Evolutionary conservation across 371 early-diverging fungal genomes (phyloP).

Genomic region (Mucor mucedo): DNA sequence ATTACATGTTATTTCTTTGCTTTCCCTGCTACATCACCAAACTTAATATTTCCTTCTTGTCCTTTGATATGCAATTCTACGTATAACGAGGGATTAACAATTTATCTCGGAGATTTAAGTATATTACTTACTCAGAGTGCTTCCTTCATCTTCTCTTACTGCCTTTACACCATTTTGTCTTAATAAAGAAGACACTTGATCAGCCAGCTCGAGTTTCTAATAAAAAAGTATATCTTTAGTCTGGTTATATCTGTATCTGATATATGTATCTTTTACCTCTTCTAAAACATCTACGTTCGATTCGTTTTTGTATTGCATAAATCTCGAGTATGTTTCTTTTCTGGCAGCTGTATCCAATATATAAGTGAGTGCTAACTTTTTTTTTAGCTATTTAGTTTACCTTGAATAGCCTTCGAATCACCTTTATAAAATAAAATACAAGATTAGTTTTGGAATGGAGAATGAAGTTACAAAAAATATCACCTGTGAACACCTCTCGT

Average conservation of each 20-base stretch:
- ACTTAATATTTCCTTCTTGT: constrained; percentile 11
- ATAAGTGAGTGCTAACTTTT: neutral
- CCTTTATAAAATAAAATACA: neutral
- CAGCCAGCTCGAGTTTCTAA: constrained; percentile 20
- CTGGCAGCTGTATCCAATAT: constrained; percentile 10
- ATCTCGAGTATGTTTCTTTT: constrained; percentile 24
- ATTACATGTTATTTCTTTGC: neutral
- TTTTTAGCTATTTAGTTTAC: neutral
- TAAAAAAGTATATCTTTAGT: neutral
- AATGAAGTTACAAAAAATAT: neutral
- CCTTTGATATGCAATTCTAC: constrained; percentile 17
- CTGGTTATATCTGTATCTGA: neutral
- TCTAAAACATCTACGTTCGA: constrained; percentile 21
- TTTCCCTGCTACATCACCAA: constrained; percentile 13
- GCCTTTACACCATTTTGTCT: constrained; percentile 18
- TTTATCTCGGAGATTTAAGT: neutral
- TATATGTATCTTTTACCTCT: constrained; percentile 4
- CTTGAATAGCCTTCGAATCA: constrained; percentile 22
- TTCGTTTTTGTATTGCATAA: constrained; percentile 26
- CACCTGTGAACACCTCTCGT: constrained; percentile 18
- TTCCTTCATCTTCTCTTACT: constrained; percentile 10
- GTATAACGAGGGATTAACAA: neutral
- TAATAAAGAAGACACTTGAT: constrained; percentile 18
- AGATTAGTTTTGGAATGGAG: neutral
- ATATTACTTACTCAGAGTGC: constrained; percentile 11